Base-by-base conservation (phyloP, 805 yeast genomes). In the Kodamaea kaohsiungensis region DNA sequence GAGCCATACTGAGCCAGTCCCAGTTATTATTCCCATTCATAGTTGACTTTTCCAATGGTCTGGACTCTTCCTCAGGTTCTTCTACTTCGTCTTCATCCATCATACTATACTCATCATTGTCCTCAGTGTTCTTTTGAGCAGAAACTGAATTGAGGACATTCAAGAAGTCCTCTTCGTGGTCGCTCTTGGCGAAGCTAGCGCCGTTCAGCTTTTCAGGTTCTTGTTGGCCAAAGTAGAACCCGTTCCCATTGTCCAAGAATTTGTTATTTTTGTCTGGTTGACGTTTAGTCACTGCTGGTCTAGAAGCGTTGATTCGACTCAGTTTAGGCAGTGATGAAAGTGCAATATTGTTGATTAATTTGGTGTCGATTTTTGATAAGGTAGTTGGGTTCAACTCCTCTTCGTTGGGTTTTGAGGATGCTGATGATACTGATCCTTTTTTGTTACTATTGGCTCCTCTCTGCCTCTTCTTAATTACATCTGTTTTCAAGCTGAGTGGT, bases 381-480 rank as follows among this genome's bases (percentile, higher is more conserved):
- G 79, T 73, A 2, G 82, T 75, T 1, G 84, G 83, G 59, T 76
- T 73, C 51, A 77, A 65, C 60, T 80, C 83, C 57, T 79, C 83
- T 13, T 83, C 84, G 22, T 35, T 46, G 33, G 53, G 45, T 27
- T 48, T 47, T 4, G 30, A 12, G 9, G 53, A 50, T 19, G 43
- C 48, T 46, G 46, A 48, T 57, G 43, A 50, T 18, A 33, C 43
- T 1, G 46, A 40, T 13, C 64, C 61, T 46, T 65, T 66, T 30
- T 62, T 58, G 15, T 51, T 38, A 22, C 54, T 52, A 48, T 60
- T 61, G 17, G 68, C 59, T 6, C 73, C 73, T 51, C 97, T 79
- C 69, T 92, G 96, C 62, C 99, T 81, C 70, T 91, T 90, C 69
- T 91, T 91, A 53, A 93, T 92, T 1, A 92, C 95, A 67, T 92